phyloP scores from a whole-genome alignment of 1,284 basidiomycete genomes.

The Boletellus sp. region DNA sequence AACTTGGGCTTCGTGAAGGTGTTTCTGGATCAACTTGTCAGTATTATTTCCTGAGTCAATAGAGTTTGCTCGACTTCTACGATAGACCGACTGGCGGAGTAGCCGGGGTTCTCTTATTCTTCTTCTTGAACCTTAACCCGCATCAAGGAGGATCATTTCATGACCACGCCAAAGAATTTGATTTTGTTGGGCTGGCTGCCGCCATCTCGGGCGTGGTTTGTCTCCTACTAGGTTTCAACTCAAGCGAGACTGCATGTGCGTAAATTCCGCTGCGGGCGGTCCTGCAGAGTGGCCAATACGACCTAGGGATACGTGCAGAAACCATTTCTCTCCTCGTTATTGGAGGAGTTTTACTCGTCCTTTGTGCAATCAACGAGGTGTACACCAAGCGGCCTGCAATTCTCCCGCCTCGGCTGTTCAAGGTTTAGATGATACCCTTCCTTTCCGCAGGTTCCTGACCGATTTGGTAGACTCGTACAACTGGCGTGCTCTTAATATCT shows the following conservation, averaged over 20 bases:
- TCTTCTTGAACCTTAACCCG: constrained; percentile 36
- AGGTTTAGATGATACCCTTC: constrained; percentile 11
- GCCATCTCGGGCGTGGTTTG: constrained; percentile 46
- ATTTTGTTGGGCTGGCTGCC: constrained; percentile 45
- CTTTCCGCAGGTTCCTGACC: constrained; percentile 3
- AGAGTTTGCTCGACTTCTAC: neutral
- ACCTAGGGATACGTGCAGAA: constrained; percentile 28
- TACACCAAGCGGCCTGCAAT: constrained; percentile 50
- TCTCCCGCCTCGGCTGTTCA: constrained; percentile 48
- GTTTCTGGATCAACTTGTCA: constrained; percentile 38
- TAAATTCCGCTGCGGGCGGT: neutral
- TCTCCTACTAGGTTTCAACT: constrained; percentile 41
- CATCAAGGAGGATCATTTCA: constrained; percentile 29
- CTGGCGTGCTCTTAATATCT: constrained; percentile 38
- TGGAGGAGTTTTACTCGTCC: constrained; percentile 41
- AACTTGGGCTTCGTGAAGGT: constrained; percentile 20
- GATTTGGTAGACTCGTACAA: constrained; percentile 39
- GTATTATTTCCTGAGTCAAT: constrained; percentile 2
- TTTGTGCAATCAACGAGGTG: constrained; percentile 43
- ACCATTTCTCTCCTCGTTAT: constrained; percentile 50
- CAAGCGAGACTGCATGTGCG: constrained; percentile 28
- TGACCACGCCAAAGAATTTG: constrained; percentile 40
- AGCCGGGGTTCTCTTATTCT: constrained; percentile 35
- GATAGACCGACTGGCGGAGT: constrained; percentile 41
- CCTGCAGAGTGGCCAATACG: constrained; percentile 3